Base-by-base conservation (phyloP, 176 grass and related monocot species). In the Juncus inflexus region DNA sequence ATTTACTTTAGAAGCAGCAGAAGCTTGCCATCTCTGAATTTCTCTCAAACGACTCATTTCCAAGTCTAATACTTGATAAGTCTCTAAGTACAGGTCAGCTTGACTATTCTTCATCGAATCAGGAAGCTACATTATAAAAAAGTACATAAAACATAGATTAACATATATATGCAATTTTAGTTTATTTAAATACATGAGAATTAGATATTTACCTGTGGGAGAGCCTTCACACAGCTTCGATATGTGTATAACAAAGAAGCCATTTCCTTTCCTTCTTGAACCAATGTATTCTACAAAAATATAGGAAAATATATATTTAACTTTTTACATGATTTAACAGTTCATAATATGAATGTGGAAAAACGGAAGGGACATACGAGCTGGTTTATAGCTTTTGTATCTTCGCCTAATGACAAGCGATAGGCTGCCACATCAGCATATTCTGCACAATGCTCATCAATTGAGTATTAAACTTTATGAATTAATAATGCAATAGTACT, bases 11-110 rank as follows among this genome's bases (percentile, higher is more conserved):
- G 92, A 89, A 81, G 92, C 92, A 79, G 92, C 79, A 72, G 92
- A 96, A 70, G 87, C 82, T 89, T 96, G 92, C 92, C 92, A 96
- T 79, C 92, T 86, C 77, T 96, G 92, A 81, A 96, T 96, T 91
- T 96, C 92, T 60, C 92, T 84, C 76, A 96, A 76, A 61, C 87
- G 92, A 47, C 92, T 96, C 92, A 96, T 96, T 78, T 96, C 92
- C 79, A 81, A 69, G 79, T 96, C 92, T 64, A 96, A 75, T 73
- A 96, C 92, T 81, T 91, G 92, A 75, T 96, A 96, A 4, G 92
- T 96, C 81, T 96, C 92, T 2, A 96, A 74, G 72, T 96, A 96
- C 39, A 96, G 69, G 58, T 96, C 92, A 47, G 83, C 87, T 91
- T 96, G 92, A 63, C 62, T 96, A 53, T 96, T 87, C 87, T 91